Evolutionary conservation across 768 basidiomycete genomes (phyloP), one percentile per base, ranked within the genome.

Genomic region (Russula compacta): DNA sequence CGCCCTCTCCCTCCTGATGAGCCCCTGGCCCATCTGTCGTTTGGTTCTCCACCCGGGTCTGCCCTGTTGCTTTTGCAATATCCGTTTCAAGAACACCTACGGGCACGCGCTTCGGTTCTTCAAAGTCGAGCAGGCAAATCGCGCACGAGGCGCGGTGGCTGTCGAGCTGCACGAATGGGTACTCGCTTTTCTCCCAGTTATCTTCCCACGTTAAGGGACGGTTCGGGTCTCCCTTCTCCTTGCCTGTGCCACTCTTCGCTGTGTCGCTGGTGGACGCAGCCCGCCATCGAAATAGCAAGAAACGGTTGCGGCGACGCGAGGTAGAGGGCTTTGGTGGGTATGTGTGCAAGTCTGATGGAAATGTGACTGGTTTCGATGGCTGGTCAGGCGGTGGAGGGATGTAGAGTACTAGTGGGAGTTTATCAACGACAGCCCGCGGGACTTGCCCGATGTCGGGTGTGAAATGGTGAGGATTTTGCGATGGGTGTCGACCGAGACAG

Each of bases 51-150:
- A 32, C 53, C 56, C 6, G 46, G 4, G 33, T 19, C 43, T 53
- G 56, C 11, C 33, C 58, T 35, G 63, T 55, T 6, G 58, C 42
- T 35, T 53, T 32, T 21, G 56, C 40, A 15, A 29, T 50, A 5
- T 58, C 49, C 53, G 57, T 63, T 53, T 67, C 73, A 66, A 68
- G 71, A 65, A 70, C 76, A 73, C 66, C 68, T 4, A 49, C 63
- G 29, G 69, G 72, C 42, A 72, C 66, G 56, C 74, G 70, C 67
- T 67, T 78, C 15, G 90, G 90, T 71, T 86, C 87, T 65, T 87
- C 87, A 64, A 91, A 93, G 71, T 92, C 90, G 80, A 87, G 79
- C 65, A 92, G 74, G 70, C 91, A 92, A 56, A 92, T 89, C 29
- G 88, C 87, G 71, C 90, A 92, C 15, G 85, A 82, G 4, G 91